Base-by-base conservation (phyloP, 2,329 filamentous ascomycete species). In the Claviceps quebecensis region DNA sequence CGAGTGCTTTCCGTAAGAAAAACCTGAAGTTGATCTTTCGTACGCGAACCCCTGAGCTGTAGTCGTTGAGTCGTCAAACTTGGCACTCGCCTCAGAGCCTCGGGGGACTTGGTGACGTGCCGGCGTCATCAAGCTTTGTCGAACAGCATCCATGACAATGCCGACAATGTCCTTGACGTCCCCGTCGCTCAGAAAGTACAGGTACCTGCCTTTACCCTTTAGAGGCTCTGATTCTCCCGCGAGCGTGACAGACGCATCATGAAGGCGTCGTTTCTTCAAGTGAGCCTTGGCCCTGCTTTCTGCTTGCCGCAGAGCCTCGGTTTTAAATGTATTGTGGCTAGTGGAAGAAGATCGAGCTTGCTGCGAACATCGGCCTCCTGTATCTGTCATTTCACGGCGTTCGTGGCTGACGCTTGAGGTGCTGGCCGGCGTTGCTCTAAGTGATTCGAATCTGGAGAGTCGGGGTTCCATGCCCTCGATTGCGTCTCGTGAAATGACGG, bases 1-100 rank as follows among this genome's bases (percentile, higher is more conserved):
- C 0, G 57, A 52, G 11, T 58, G 59, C 14, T 45, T 51, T 9
- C 37, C 50, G 17, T 56, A 57, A 7, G 62, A 55, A 3, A 62
- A 50, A 7, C 52, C 58, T 36, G 56, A 57, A 5, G 59, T 11
- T 4, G 9, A 11, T 34, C 9, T 34, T 34, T 34, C 29, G 9
- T 11, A 34, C 9, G 29, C 29, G 1, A 11, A 11, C 29, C 29
- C 9, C 9, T 34, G 29, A 34, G 29, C 29, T 34, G 29, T 4
- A 34, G 29, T 11, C 29, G 29, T 34, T 34, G 50, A 17, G 6
- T 34, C 44, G 16, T 36, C 19, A n/a, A 39, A 29, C 4, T 43
- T 26, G 3, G 29, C 16, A 17, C 9, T 37, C 8, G 6, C 8
- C 13, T 22, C 39, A 8, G 23, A 29, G 19, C 9, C 47, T 14